These are phyloP conservation scores for Canna indica DNA, from an alignment of 176 grass and related monocot genomes.

Conservation along the genomic window DNA sequence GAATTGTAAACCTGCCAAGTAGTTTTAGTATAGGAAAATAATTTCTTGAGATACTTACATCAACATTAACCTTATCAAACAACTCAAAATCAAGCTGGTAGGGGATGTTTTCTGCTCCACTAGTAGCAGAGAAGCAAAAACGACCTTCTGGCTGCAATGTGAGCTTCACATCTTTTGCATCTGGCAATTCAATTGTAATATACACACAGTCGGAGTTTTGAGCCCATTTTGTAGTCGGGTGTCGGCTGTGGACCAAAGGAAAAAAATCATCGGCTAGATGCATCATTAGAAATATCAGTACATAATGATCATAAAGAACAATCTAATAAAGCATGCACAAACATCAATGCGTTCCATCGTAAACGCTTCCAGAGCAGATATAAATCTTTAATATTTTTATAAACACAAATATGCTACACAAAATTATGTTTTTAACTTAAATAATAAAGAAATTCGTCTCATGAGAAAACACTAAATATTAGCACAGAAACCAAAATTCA, in stretches of 20 bases:
- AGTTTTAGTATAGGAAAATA: background rate
- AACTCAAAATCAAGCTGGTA: conserved; percentile 78
- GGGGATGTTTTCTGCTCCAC: conserved; percentile 30
- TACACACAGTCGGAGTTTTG: conserved; percentile 64
- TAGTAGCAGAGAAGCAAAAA: conserved; percentile 63
- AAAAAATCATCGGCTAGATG: background rate
- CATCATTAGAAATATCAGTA: background rate
- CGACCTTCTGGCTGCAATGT: conserved; percentile 66
- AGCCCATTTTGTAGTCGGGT: conserved; percentile 87
- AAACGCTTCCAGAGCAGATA: too few species aligned
- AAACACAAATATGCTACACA: too few species aligned
- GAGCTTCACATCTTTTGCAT: conserved; percentile 89
- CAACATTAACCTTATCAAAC: conserved; percentile 65
- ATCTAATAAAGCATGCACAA: too few species aligned
- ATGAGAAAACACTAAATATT: too few species aligned
- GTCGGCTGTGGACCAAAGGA: conserved; percentile 38
- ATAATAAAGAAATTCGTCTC: too few species aligned
- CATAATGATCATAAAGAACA: background rate
- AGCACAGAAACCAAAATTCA: too few species aligned
- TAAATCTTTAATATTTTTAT: too few species aligned
- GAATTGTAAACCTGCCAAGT: background rate
- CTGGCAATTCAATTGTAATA: conserved; percentile 65
- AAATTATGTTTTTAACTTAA: too few species aligned
- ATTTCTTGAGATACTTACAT: conserved; percentile 32
- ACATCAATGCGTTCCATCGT: too few species aligned